Base-by-base conservation (phyloP, 441 rosid species). In the Pelargonium cotyledonis region DNA sequence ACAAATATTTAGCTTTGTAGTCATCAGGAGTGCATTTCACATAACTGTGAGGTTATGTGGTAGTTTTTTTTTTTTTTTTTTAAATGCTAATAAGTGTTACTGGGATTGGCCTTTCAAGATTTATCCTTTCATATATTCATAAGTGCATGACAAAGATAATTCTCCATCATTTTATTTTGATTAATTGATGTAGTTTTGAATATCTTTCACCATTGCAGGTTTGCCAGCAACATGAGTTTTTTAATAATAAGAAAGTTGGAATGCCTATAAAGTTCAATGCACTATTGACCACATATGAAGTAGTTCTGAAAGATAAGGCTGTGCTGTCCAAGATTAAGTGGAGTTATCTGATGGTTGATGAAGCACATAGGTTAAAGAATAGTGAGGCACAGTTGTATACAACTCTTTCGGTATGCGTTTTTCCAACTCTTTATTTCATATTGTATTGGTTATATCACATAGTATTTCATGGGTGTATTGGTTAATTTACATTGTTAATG, bases 331-430 rank as follows among this genome's bases (percentile, higher is more conserved):
- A 88, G 89, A 89, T 96, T 71, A 96, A 83, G 87, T 96, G 98
- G 99, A 87, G 79, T 82, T 96, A 96, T 85, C 72, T 89, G 76
- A 96, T 95, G 99, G 99, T 96, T 77, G 99, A 96, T 84, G 99
- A 96, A 83, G 99, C 99, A 76, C 99, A 96, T 75, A 84, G 99
- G 82, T 82, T 96, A 81, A 96, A 96, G 82, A 96, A 96, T 75
- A 88, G 98, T 26, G 99, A 96, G 84, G 99, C 99, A 44, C 99
- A 96, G 81, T 81, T 96, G 76, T 96, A 96, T 78, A 91, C 96
- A 12, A 83, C 99, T 41, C 98, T 96, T 72, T 85, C 65, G 88
- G 99, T 96, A 84, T 80, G 83, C 65, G 40, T 29, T 41, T 6
- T 73, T 72, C 66, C 65, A 4, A 21, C 21, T 46, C 65, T 68